Evolutionary conservation across 345 rosid genomes (phyloP).

Genomic region (Lepidium aucheri): DNA sequence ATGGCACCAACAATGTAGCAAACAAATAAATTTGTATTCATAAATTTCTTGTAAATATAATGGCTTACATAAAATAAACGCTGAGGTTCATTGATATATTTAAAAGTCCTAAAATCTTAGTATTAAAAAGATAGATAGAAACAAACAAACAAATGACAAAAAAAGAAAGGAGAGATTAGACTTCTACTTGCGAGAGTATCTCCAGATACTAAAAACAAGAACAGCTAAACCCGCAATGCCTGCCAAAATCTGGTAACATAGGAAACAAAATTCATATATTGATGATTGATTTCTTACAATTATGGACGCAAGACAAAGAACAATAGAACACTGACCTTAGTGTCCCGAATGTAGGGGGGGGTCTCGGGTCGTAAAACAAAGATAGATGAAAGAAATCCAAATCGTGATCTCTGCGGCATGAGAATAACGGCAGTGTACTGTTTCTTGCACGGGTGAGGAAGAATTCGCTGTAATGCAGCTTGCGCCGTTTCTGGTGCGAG

Average conservation of each 20-base stretch:
- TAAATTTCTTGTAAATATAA: background rate
- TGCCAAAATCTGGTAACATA: constrained; percentile 47
- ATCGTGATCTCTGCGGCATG: constrained; percentile 57
- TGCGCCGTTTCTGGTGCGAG: constrained; percentile 49
- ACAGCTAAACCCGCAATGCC: constrained; percentile 50
- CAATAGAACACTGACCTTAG: constrained; percentile 47
- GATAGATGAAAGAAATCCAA: constrained; percentile 38
- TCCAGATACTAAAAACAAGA: constrained; percentile 53
- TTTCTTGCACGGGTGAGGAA: constrained; percentile 69
- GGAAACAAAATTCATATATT: background rate
- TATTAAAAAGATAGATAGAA: background rate
- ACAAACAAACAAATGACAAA: background rate
- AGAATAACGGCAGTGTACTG: constrained; percentile 76
- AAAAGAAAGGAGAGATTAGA: background rate
- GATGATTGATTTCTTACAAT: background rate
- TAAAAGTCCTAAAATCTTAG: background rate
- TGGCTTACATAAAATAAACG: constrained; percentile 13
- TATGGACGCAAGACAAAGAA: background rate
- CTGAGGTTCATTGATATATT: constrained; percentile 9
- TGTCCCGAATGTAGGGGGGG: constrained; percentile 28
- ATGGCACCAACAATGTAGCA: constrained; percentile 6
- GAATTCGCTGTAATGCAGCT: constrained; percentile 51
- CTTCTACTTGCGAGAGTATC: constrained; percentile 43
- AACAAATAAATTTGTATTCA: constrained; percentile 8
- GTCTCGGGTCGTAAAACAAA: constrained; percentile 22